Evolutionary conservation across 1,284 basidiomycete species (phyloP).

Genomic region (Paramarasmius palmivorus): DNA sequence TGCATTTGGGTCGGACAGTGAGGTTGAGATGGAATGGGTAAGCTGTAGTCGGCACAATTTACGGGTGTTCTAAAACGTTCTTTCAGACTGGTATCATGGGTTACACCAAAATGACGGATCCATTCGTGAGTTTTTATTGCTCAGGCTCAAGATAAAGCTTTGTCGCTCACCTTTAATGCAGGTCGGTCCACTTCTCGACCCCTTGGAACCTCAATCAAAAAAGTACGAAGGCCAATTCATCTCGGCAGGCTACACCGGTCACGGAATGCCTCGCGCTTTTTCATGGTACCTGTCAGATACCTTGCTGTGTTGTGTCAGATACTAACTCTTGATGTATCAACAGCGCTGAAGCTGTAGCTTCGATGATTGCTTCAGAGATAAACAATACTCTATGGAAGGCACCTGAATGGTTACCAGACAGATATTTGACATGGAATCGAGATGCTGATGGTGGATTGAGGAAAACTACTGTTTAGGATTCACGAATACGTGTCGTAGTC

Average conservation of each 20-base stretch:
- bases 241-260: conserved; percentile 74
- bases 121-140: conserved; percentile 59
- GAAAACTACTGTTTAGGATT: too few relatives aligned
- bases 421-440: conserved; percentile 51
- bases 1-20: conserved; percentile 41
- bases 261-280: conserved; percentile 81
- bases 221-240: conserved; percentile 64
- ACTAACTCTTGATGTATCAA: conserved; percentile 8
- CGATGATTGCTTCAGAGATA: conserved; percentile 65
- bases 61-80: neutral
- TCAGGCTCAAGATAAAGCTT: neutral
- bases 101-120: conserved; percentile 63
- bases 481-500: too few relatives aligned
- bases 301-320: neutral
- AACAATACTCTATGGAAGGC: conserved; percentile 43
- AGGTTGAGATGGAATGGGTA: conserved; percentile 79
- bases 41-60: conserved; percentile 13
- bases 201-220: conserved; percentile 10
- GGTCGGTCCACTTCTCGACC: conserved; percentile 66
- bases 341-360: conserved; percentile 67
- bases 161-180: conserved; percentile 24
- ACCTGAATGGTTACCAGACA: conserved; percentile 66
- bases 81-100: conserved; percentile 84
- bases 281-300: conserved; percentile 51
- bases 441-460: too few relatives aligned